A percentile compares a stretch with the other conserved stretches of the same genome.
Conservation (phyloP, 768 basidiomycete genomes). For the Mycena rebaudengoi region DNA sequence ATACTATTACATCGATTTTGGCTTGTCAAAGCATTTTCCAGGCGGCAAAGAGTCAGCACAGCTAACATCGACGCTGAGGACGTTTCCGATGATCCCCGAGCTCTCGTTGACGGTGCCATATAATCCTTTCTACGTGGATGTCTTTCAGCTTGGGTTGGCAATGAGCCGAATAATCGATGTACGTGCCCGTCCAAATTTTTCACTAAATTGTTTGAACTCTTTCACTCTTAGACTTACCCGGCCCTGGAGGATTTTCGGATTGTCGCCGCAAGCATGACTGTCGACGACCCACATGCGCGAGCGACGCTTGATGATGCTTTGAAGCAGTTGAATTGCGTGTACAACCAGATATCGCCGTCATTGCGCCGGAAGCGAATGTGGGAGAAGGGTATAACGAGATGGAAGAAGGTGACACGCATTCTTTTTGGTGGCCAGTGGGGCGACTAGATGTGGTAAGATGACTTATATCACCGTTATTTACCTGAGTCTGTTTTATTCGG, state of each 20-base stretch:
- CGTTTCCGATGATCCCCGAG: slow-evolving; percentile 1
- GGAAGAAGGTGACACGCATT: slow-evolving; percentile 12
- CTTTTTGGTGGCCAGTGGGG: slow-evolving; percentile 10
- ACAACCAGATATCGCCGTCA: slow-evolving; percentile 7
- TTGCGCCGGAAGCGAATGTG: slow-evolving; percentile 15
- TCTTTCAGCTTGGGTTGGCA: not conserved
- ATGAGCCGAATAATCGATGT: not conserved
- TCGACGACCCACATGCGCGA: slow-evolving; percentile 5
- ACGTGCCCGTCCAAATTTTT: not conserved
- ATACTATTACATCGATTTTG: slow-evolving; percentile 40
- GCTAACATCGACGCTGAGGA: not conserved
- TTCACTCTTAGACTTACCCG: slow-evolving; percentile 4
- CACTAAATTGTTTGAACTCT: slow-evolving; percentile 1
- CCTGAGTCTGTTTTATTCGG: slow-evolving; percentile 2
- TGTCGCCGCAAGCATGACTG: slow-evolving; percentile 12
- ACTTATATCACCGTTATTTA: slow-evolving; percentile 1
- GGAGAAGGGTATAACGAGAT: slow-evolving; percentile 8
- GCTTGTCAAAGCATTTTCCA: slow-evolving; percentile 19
- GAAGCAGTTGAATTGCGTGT: slow-evolving; percentile 2
- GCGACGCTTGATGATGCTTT: slow-evolving; percentile 12
- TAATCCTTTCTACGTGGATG: slow-evolving; percentile 2
- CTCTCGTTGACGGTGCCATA: not conserved
- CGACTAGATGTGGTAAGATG: slow-evolving; percentile 3
- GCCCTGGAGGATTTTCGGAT: slow-evolving; percentile 5
- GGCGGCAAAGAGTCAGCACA: not conserved